These are phyloP conservation scores for Podaxis sp. DNA, from an alignment of 768 basidiomycete species.

Conservation along the genomic window DNA sequence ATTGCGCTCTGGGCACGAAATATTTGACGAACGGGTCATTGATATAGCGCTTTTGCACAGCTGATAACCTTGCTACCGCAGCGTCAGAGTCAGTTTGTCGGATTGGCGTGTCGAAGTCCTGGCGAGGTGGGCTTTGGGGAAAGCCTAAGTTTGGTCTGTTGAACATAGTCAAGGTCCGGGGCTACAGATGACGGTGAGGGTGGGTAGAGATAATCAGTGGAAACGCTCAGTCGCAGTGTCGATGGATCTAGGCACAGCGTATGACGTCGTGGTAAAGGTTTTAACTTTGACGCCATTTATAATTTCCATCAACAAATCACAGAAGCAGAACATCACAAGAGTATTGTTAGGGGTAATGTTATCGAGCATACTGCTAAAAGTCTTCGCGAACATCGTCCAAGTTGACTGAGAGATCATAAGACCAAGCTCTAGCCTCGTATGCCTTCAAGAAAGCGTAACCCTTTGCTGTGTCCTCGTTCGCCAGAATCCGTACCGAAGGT, in stretches of 20 bases:
- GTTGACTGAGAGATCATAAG: slow-evolving; percentile 33
- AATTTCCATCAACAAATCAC: not conserved
- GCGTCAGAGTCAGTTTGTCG: slow-evolving; percentile 85
- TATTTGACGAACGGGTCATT: slow-evolving; percentile 68
- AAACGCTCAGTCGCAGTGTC: not conserved
- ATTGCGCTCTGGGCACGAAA: slow-evolving; percentile 67
- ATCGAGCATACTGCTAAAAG: not conserved
- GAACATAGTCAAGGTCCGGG: not conserved
- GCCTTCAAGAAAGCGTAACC: slow-evolving; percentile 49
- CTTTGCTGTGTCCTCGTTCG: slow-evolving; percentile 42
- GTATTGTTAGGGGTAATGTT: not conserved
- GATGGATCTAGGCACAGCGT: not conserved
- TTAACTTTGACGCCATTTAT: not conserved
- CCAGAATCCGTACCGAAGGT: slow-evolving; percentile 42
- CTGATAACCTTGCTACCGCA: slow-evolving; percentile 81
- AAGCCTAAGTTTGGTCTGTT: slow-evolving; percentile 7
- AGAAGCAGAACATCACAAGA: not conserved
- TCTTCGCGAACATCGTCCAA: slow-evolving; percentile 27
- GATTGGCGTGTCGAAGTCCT: slow-evolving; percentile 58
- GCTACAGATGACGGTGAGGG: not conserved
- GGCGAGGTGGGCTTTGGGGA: slow-evolving; percentile 5
- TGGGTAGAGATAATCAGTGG: not conserved
- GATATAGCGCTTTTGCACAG: slow-evolving; percentile 77
- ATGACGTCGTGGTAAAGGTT: not conserved
- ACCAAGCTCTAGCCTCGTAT: slow-evolving; percentile 51